phyloP scores from a whole-genome alignment of 1,139 yeast genomes.

The Entelexis sorbosivorans region DNA sequence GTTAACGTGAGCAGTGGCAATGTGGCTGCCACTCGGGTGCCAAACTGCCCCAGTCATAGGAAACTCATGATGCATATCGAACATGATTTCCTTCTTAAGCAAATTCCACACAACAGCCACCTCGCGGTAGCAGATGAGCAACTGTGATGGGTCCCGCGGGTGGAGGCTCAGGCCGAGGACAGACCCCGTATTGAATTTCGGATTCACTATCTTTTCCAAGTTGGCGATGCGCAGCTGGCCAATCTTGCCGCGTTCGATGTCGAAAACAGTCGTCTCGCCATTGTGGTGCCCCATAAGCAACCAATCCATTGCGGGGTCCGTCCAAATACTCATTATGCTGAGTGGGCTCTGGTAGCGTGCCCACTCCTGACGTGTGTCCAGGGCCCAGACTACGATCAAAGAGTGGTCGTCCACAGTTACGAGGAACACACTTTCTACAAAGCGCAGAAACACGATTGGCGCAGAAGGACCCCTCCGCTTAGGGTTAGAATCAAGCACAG shows the following conservation, averaged over 20 bases:
- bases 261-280: constrained; percentile 66
- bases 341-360: constrained; percentile 46
- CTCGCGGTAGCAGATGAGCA: constrained; percentile 62
- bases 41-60: constrained; percentile 51
- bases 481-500: constrained; percentile 39
- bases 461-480: constrained; percentile 27
- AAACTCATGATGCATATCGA: constrained; percentile 40
- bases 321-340: constrained; percentile 51
- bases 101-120: constrained; percentile 63
- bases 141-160: constrained; percentile 77
- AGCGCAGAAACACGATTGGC: constrained; percentile 46
- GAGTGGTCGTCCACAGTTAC: constrained; percentile 52
- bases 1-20: constrained; percentile 67
- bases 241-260: constrained; percentile 63
- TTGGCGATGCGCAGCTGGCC: constrained; percentile 63
- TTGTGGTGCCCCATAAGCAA: constrained; percentile 65
- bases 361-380: constrained; percentile 42
- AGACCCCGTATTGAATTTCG: constrained; percentile 38
- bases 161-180: constrained; percentile 64
- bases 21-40: constrained; percentile 89
- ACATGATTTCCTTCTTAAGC: constrained; percentile 46
- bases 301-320: constrained; percentile 88
- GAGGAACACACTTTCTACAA: constrained; percentile 71
- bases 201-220: constrained; percentile 42
- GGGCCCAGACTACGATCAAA: constrained; percentile 54